Evolutionary conservation across 2,329 filamentous ascomycete genomes (phyloP), one percentile per base, ranked within the genome.

Genomic region (Penicillium nordicum): DNA sequence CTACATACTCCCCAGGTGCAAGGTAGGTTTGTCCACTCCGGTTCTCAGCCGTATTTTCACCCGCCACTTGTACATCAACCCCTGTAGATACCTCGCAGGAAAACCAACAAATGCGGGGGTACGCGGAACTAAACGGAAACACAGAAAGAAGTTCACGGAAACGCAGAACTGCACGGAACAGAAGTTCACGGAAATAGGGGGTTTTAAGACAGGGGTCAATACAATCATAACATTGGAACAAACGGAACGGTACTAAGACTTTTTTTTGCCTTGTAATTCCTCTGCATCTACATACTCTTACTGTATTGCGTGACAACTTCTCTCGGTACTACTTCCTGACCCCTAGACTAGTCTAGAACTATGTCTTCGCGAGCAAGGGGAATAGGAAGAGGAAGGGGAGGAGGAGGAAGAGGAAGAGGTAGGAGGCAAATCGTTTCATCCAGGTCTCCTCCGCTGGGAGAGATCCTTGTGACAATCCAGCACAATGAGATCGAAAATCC

Each of bases 391-490:
- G 29, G 30, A 14, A 2, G 12, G 7, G 32, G 12, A 3, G 14
- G 30, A 46, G 21, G 23, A 29, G 23, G 37, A 38, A 50, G 51
- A 50, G 50, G 41, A 52, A 29, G 23, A 30, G 23, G 32, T 4
- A 2, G 23, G 7, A 4, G 14, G 21, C 40, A n/a, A 29, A n/a
- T n/a, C 6, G 27, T 7, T 25, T 25, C 40, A 34, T 18, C 48
- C 53, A 21, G 36, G 18, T 18, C 59, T 16, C 64, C 60, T 29
- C 57, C 58, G 6, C 49, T 62, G 12, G 63, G 63, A 1, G 44
- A 59, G 9, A 32, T 64, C 27, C 34, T 65, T 43, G 60, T 59
- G 34, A 61, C 48, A 16, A 59, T 65, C 21, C 30, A 57, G 5
- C 34, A 41, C 11, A 25, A 44, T 30, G 60, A 64, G 32, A 49